Conservation (phyloP, 345 rosid genomes). For the Salix purpurea region DNA sequence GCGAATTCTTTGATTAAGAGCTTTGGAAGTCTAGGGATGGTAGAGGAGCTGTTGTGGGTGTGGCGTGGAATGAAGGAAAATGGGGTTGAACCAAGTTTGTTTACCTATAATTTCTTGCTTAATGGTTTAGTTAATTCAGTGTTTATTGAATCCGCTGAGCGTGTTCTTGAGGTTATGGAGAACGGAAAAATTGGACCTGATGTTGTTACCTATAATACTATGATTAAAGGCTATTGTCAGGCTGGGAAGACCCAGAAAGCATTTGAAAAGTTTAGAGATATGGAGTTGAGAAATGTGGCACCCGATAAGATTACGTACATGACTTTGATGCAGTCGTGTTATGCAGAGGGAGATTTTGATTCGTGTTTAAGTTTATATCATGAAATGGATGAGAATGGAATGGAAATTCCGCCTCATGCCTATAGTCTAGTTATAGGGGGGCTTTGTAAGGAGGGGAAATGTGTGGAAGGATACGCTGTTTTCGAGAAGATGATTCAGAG, state of each 20-base stretch:
- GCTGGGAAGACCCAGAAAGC: conserved; percentile 65
- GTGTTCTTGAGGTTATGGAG: conserved; percentile 73
- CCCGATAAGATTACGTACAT: conserved; percentile 80
- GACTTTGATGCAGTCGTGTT: conserved; percentile 80
- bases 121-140: conserved; percentile 66
- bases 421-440: conserved; percentile 79
- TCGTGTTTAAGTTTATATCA: conserved; percentile 67
- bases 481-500: conserved; percentile 58
- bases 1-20: conserved; percentile 72
- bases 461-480: conserved; percentile 61
- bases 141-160: conserved; percentile 73
- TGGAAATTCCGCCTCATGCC: conserved; percentile 70
- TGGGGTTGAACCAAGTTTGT: conserved; percentile 70
- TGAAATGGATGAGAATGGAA: conserved; percentile 76
- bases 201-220: conserved; percentile 66
- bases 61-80: conserved; percentile 90
- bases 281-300: conserved; percentile 60
- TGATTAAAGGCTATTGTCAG: conserved; percentile 84
- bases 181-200: conserved; percentile 62
- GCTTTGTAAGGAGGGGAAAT: conserved; percentile 69
- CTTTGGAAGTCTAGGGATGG: conserved; percentile 81
- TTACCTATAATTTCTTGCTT: conserved; percentile 65
- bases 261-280: conserved; percentile 49
- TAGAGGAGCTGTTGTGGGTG: conserved; percentile 87
- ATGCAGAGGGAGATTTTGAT: conserved; percentile 60